phyloP scores from a whole-genome alignment of 208 protist genomes.

The Leishmania braziliensis region DNA sequence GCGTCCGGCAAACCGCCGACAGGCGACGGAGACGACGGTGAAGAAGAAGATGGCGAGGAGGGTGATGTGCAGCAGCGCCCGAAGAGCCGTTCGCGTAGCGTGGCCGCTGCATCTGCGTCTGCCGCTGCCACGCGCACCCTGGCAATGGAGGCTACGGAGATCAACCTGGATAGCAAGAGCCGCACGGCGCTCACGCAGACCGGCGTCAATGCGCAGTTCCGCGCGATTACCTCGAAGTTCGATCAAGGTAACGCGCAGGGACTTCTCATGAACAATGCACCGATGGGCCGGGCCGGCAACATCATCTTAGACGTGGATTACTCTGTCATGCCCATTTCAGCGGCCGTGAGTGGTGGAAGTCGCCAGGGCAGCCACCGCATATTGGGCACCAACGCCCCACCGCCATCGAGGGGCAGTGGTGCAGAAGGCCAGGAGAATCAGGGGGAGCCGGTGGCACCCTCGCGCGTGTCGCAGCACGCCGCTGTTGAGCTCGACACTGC shows the following conservation, averaged over 20 bases:
- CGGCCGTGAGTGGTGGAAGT: conserved; percentile 12
- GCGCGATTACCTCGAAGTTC: conserved; percentile 90
- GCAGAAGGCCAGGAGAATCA: neutral
- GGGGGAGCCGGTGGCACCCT: neutral
- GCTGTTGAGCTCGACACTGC: conserved; percentile 27
- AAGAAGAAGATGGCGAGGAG: conserved; percentile 19
- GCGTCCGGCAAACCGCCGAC: conserved; percentile 22
- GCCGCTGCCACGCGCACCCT: conserved; percentile 58
- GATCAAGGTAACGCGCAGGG: conserved; percentile 90
- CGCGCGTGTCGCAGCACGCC: conserved; percentile 29
- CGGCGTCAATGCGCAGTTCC: conserved; percentile 85
- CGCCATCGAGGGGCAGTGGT: neutral
- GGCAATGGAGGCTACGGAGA: conserved; percentile 77
- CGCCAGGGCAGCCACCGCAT: conserved; percentile 1
- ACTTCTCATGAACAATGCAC: conserved; percentile 85
- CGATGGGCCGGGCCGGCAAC: conserved; percentile 78
- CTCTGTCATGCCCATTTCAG: conserved; percentile 36
- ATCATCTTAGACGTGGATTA: conserved; percentile 89
- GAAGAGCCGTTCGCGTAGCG: conserved; percentile 29
- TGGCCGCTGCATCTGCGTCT: conserved; percentile 20
- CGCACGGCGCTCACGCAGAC: conserved; percentile 72
- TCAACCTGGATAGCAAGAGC: conserved; percentile 83
- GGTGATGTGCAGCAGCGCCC: conserved; percentile 13
- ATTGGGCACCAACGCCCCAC: neutral
- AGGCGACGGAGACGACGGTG: conserved; percentile 37